A percentile compares a stretch with the other conserved stretches of the same genome.
These are phyloP conservation scores for Nakataea oryzae DNA, from an alignment of 2,329 filamentous ascomycete genomes.

Conservation along the genomic window DNA sequence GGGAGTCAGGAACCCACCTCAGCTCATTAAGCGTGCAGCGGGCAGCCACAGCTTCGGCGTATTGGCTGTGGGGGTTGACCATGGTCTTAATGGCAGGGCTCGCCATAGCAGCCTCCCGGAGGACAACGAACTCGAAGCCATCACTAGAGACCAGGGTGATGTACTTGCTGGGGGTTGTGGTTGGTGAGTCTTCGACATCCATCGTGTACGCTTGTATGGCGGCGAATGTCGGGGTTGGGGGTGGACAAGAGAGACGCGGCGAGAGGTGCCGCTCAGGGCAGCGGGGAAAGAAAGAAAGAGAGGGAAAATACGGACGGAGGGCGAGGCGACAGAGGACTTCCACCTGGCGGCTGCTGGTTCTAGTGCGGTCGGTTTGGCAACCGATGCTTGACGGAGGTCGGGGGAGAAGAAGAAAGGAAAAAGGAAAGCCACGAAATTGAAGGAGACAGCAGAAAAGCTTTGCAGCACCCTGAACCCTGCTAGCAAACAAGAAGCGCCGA, in stretches of 20 bases:
- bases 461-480: neutral
- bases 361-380: neutral
- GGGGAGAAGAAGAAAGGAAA: neutral
- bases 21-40: conserved; percentile 62
- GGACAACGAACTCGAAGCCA: conserved; percentile 66
- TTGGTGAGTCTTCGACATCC: neutral
- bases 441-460: neutral
- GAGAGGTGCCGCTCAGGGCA: too few relatives aligned
- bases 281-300: neutral
- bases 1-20: conserved; percentile 45
- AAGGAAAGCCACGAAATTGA: neutral
- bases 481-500: neutral
- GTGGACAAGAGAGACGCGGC: neutral
- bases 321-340: neutral
- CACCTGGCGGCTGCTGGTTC: neutral
- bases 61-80: conserved; percentile 58
- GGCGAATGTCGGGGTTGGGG: neutral
- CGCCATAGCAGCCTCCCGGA: conserved; percentile 59
- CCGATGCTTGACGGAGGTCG: too few relatives aligned
- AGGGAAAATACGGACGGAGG: neutral
- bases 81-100: conserved; percentile 66
- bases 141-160: conserved; percentile 69
- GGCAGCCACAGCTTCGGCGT: conserved; percentile 53
- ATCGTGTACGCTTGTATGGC: conserved; percentile 3
- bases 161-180: conserved; percentile 44